Evolutionary conservation across 129 eudicot genomes (phyloP), one percentile per base, ranked within the genome.

Genomic region (Chrysanthemum lavandulifolium): DNA sequence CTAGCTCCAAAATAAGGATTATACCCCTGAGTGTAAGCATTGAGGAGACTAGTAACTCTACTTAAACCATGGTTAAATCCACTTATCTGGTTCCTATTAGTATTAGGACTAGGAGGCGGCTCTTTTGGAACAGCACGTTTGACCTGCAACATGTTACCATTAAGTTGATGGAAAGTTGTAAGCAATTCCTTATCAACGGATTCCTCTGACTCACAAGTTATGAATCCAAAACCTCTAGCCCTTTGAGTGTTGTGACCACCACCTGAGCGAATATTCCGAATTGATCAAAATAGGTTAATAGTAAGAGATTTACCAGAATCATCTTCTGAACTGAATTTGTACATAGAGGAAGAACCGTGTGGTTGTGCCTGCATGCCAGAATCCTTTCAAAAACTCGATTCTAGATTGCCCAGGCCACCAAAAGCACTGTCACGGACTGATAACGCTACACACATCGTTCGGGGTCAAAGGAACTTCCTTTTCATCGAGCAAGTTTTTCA

Each of bases 161-260:
- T 89, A 54, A 92, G 89, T 77, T 92, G 90, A 80, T 92, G 98
- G 62, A 92, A 92, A 45, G 88, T 89, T 78, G 82, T 85, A 64
- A 83, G 77, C 82, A 92, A 71, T 12, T 85, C 93, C 71, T 80
- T 89, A 27, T 92, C 98, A 31, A 92, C 96, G 3, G 98, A 89
- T 52, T 92, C 98, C 82, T 92, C 96, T 15, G 98, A 89, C 57
- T 92, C 95, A 69, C 62, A 92, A 57, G 98, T 92, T 77, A 92
- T 92, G 76, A 92, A 89, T 49, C 98, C 98, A 80, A 87, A 92
- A 69, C 98, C 98, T 83, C 98, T 77, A 59, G 95, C 91, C 83
- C 96, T 87, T 74, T 92, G 96, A 15, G 98, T 92, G 84, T 89
- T 92, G 80, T 92, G 98, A 92, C 96, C n/a, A 89, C 98, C 55